These are phyloP conservation scores for Globisporangium solare DNA, from an alignment of 352 stramenopile species.

Conservation along the genomic window DNA sequence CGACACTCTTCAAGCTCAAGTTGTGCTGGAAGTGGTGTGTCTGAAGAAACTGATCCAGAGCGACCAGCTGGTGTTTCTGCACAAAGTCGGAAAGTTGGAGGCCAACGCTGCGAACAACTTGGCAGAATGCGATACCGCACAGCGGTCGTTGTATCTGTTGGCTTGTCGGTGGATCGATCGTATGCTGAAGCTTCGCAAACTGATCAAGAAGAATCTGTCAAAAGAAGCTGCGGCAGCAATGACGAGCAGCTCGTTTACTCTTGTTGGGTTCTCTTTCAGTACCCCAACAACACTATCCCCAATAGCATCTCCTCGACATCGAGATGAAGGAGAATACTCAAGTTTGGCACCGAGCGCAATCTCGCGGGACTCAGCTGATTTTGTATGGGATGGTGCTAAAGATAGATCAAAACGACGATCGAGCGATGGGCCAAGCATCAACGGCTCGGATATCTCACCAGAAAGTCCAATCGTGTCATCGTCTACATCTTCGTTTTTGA, in stretches of 20 bases:
- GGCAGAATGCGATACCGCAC: slow-evolving; percentile 37
- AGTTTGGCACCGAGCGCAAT: slow-evolving; percentile 38
- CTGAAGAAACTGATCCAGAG: slow-evolving; percentile 42
- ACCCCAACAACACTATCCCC: slow-evolving; percentile 40
- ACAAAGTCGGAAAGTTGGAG: slow-evolving; percentile 38
- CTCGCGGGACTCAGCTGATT: slow-evolving; percentile 21
- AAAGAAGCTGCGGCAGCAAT: slow-evolving; percentile 23
- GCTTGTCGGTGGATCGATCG: slow-evolving; percentile 72
- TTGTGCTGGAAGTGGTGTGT: slow-evolving; percentile 66
- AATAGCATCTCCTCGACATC: slow-evolving; percentile 32
- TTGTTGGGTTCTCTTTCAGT: slow-evolving; percentile 50
- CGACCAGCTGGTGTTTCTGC: slow-evolving; percentile 32
- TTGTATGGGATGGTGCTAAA: slow-evolving; percentile 24
- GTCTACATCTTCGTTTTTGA: slow-evolving; percentile 20
- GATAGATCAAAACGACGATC: slow-evolving; percentile 33
- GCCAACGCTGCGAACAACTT: slow-evolving; percentile 29
- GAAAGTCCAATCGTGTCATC: slow-evolving; percentile 25
- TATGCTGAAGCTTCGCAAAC: slow-evolving; percentile 65
- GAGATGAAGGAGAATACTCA: slow-evolving; percentile 18
- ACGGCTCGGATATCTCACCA: slow-evolving; percentile 20
- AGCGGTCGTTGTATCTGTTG: slow-evolving; percentile 57
- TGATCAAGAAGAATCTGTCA: slow-evolving; percentile 61
- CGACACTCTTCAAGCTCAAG: slow-evolving; percentile 41
- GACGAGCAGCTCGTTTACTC: slow-evolving; percentile 38
- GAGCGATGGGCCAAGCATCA: slow-evolving; percentile 34